A percentile compares a stretch with the other conserved stretches of the same genome.
Conservation (phyloP, 495 filamentous ascomycete genomes). For the Podospora conica region DNA sequence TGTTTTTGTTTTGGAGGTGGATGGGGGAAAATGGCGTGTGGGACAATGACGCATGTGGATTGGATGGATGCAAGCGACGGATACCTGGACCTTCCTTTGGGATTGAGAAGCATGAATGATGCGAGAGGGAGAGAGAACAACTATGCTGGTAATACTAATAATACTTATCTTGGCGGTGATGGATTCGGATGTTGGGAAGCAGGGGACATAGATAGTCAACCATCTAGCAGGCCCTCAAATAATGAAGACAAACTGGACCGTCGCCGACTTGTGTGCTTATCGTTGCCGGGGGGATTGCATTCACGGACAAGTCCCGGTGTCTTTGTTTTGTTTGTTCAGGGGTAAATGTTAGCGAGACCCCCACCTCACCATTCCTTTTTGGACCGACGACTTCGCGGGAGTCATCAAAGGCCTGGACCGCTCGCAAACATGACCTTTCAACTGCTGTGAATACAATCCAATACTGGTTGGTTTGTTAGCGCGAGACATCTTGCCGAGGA, state of each 20-base stretch:
- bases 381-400: too few species aligned
- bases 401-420: not conserved
- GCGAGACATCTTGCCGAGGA: too few species aligned
- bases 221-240: too few species aligned
- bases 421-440: not conserved
- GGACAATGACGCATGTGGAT: too few species aligned
- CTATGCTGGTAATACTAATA: not conserved
- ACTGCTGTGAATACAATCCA: too few species aligned
- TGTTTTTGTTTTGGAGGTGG: not conserved
- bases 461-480: too few species aligned
- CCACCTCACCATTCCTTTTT: not conserved
- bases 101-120: not conserved
- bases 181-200: not conserved
- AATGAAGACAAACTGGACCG: not conserved
- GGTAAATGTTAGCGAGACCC: not conserved
- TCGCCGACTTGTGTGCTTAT: too few species aligned
- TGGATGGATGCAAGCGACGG: not conserved
- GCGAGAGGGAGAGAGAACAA: not conserved
- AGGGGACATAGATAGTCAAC: not conserved
- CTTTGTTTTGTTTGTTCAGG: not conserved
- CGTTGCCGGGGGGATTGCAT: too few species aligned
- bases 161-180: not conserved
- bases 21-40: not conserved
- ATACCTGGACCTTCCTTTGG: not conserved
- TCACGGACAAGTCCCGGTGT: not conserved